phyloP scores from a whole-genome alignment of 306 rosid species.

The Dalbergia cochinchinensis region DNA sequence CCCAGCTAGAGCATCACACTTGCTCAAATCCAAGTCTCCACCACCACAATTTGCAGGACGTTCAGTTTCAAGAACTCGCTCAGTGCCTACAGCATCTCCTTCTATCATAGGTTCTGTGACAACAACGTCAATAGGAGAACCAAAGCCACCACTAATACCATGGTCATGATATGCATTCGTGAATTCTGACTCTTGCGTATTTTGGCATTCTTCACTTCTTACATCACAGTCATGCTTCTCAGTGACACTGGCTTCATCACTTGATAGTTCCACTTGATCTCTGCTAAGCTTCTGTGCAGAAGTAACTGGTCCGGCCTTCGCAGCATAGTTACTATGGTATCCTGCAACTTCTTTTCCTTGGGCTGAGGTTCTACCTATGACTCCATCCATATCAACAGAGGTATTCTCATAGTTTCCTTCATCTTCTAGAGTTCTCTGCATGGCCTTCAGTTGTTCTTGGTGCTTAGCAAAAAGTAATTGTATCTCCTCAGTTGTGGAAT shows the following conservation, averaged over 20 bases:
- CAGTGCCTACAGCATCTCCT: conserved; percentile 73
- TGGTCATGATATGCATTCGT: conserved; percentile 71
- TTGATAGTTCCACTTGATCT: conserved; percentile 67
- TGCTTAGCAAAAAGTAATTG: conserved; percentile 81
- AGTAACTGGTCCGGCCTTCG: conserved; percentile 61
- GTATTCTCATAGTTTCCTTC: conserved; percentile 87
- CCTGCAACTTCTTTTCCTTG: conserved; percentile 53
- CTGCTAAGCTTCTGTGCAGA: conserved; percentile 59
- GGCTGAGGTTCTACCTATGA: conserved; percentile 48
- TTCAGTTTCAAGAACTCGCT: conserved; percentile 76
- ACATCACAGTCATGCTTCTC: conserved; percentile 84
- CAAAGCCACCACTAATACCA: conserved; percentile 70
- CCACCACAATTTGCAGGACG: conserved; percentile 67
- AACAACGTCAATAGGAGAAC: conserved; percentile 72
- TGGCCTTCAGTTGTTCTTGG: conserved; percentile 90
- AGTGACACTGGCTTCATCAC: conserved; percentile 76
- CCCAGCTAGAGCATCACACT: conserved; percentile 52
- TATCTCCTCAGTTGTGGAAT: conserved; percentile 95
- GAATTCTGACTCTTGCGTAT: conserved; percentile 84
- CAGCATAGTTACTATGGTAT: conserved; percentile 52
- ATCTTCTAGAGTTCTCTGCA: conserved; percentile 92
- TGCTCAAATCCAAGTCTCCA: conserved; percentile 64
- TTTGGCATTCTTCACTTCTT: conserved; percentile 74
- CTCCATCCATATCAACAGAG: conserved; percentile 70
- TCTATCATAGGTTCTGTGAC: conserved; percentile 58